Conservation (phyloP, 2,329 filamentous ascomycete species). For the Xylogone sp. region DNA sequence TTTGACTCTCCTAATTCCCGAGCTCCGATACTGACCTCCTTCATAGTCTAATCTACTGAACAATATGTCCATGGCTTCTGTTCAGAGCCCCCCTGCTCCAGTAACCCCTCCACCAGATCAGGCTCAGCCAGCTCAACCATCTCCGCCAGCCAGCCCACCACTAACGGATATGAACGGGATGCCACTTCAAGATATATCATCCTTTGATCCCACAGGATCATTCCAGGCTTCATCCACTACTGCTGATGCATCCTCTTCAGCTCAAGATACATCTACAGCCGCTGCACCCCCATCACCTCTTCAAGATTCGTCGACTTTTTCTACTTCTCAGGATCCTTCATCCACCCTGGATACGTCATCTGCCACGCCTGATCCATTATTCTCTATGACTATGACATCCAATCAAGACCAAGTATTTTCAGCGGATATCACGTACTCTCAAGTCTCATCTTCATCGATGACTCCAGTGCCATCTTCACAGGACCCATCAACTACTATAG, state of each 20-base stretch:
- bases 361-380: no score
- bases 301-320: neutral
- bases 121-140: neutral
- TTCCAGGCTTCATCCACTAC: neutral
- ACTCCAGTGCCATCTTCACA: neutral
- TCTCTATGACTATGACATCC: no score
- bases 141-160: neutral
- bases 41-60: neutral
- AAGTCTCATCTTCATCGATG: neutral
- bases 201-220: neutral
- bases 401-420: no score
- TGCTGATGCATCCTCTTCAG: neutral
- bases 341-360: no score
- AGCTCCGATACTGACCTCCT: neutral
- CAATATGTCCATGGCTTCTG: neutral
- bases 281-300: neutral
- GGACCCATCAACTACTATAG: neutral
- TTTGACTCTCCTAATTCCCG: neutral
- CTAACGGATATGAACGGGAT: neutral
- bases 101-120: neutral
- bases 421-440: neutral
- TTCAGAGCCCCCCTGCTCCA: neutral
- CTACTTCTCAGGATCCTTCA: neutral
- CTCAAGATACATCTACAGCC: neutral
- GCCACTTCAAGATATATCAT: neutral